Conservation (phyloP, 164 flowering plant genomes). For the Houttuynia cordata region DNA sequence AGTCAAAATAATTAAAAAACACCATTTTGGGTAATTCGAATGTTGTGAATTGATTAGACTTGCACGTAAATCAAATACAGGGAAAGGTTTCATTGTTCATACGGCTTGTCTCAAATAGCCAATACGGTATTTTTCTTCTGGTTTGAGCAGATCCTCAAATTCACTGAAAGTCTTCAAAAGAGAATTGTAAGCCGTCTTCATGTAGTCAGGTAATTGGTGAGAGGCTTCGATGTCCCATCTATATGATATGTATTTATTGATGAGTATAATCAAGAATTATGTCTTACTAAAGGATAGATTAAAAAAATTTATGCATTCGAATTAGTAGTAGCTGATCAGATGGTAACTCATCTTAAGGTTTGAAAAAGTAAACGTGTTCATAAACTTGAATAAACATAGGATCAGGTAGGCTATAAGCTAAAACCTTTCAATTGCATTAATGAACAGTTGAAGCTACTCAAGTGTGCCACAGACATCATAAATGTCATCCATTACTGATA, state of each 20-base stretch:
- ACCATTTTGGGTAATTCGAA: too few species aligned
- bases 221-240: not conserved
- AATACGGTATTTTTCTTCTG: not conserved
- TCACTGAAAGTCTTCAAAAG: not conserved
- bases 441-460: slow-evolving; percentile 1
- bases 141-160: not conserved
- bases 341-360: too few species aligned
- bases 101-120: not conserved
- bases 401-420: not conserved
- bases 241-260: too few species aligned
- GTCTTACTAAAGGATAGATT: too few species aligned
- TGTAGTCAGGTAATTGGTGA: not conserved
- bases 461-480: slow-evolving; percentile 5
- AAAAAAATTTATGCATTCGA: too few species aligned
- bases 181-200: not conserved
- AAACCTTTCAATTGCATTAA: not conserved
- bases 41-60: too few species aligned
- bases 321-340: too few species aligned
- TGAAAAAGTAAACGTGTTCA: too few species aligned
- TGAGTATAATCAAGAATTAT: too few species aligned
- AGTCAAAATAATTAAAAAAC: too few species aligned
- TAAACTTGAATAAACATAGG: too few species aligned
- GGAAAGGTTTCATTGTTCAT: not conserved
- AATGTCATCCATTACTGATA: slow-evolving; percentile 2
- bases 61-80: too few species aligned